Evolutionary conservation across 768 basidiomycete genomes (phyloP), one percentile per base, ranked within the genome.

Genomic region (Leccinum subtestaceum): DNA sequence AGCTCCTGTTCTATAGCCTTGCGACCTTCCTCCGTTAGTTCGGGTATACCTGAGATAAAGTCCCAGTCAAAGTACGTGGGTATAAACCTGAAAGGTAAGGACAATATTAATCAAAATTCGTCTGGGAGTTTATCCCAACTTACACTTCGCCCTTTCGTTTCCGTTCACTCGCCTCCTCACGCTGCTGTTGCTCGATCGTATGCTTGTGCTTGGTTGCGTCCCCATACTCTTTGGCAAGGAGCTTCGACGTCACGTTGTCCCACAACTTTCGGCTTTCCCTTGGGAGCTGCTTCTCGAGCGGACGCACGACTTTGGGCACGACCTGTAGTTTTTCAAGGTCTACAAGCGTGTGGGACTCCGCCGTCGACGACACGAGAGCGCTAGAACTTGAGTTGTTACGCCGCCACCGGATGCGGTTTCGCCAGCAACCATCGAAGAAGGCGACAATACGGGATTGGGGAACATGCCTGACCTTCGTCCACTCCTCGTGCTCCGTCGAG

Each of bases 171-270:
- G 94, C 91, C 32, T 86, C 83, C 60, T 98, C 95, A 53, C 97
- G 78, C 79, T 98, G 97, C 69, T 72, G 83, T 81, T 98, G 96
- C 76, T 99, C 97, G 57, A 99, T 96, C 5, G 74, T 74, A 54
- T 94, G 83, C 80, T 99, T 99, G 77, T 89, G 84, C 78, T 81
- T 90, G 58, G 93, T 98, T 54, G 97, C 97, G 45, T 95, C 93
- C 23, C 83, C 81, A 74, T 83, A 99, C 69, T 95, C 91, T 81
- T 97, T 98, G 69, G 76, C 81, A 47, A 91, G 52, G 57, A 98
- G 74, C 59, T 82, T 78, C 48, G 75, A 79, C 53, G 95, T 96
- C 21, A 98, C 91, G 55, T 71, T 81, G 57, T 89, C 86, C 97
- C 97, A 98, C 55, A 98, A 72, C 76, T 83, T 85, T 59, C 94